Evolutionary conservation across 805 yeast species (phyloP).

Genomic region (Sugiyamaella boreocaroliniensis): DNA sequence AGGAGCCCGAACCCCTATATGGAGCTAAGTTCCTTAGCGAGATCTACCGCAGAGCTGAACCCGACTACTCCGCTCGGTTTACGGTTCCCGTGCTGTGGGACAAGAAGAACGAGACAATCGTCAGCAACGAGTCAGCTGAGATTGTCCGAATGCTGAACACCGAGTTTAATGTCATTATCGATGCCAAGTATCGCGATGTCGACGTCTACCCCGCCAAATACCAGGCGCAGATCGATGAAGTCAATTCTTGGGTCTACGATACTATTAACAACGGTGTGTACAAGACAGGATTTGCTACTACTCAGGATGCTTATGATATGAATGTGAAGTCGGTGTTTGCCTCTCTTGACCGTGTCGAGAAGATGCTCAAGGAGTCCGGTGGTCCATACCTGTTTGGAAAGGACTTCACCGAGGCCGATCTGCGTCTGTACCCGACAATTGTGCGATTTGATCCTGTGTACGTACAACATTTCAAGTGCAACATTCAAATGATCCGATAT

Average conservation of each 20-base stretch:
- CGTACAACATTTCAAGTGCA: constrained; percentile 93
- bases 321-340: constrained; percentile 58
- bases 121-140: constrained; percentile 86
- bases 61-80: constrained; percentile 71
- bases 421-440: constrained; percentile 80
- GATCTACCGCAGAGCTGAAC: constrained; percentile 66
- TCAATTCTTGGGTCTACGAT: constrained; percentile 78
- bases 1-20: constrained; percentile 46
- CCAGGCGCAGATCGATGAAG: constrained; percentile 56
- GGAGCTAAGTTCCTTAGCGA: constrained; percentile 57
- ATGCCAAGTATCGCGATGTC: constrained; percentile 41
- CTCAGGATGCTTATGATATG: constrained; percentile 71
- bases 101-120: constrained; percentile 71
- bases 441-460: constrained; percentile 89
- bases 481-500: constrained; percentile 67
- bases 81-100: constrained; percentile 96
- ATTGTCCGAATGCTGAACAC: constrained; percentile 77
- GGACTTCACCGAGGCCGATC: constrained; percentile 80
- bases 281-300: constrained; percentile 83
- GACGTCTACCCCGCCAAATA: constrained; percentile 58
- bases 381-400: constrained; percentile 52
- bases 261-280: constrained; percentile 89
- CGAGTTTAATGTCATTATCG: constrained; percentile 49
- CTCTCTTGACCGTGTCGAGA: constrained; percentile 65
- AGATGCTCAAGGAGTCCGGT: constrained; percentile 38